A percentile compares a stretch with the other conserved stretches of the same genome.
These are phyloP conservation scores for Tephrocybe sp. DNA, from an alignment of 768 basidiomycete species.

Conservation along the genomic window DNA sequence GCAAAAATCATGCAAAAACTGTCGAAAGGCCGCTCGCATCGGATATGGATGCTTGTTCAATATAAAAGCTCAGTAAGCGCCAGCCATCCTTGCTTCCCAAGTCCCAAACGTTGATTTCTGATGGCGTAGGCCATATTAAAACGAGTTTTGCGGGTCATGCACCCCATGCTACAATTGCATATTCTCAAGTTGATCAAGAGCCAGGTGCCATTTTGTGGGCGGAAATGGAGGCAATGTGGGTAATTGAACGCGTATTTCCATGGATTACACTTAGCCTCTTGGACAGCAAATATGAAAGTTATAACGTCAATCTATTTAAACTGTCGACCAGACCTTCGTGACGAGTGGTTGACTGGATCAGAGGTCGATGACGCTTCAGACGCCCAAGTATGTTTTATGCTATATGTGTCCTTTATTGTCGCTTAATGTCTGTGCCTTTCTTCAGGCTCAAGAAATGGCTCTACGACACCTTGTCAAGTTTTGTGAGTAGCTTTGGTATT, in stretches of 20 bases:
- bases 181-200: slow-evolving; percentile 97
- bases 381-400: slow-evolving; percentile 62
- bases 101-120: neutral
- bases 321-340: slow-evolving; percentile 93
- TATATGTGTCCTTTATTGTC: slow-evolving; percentile 2
- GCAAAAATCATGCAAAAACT: slow-evolving; percentile 98
- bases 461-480: slow-evolving; percentile 93
- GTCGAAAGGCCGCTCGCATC: slow-evolving; percentile 90
- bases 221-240: slow-evolving; percentile 97
- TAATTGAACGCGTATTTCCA: slow-evolving; percentile 8
- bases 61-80: slow-evolving; percentile 92
- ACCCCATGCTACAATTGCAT: slow-evolving; percentile 92
- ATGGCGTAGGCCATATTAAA: slow-evolving; percentile 85
- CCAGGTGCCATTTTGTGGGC: slow-evolving; percentile 96
- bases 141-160: slow-evolving; percentile 89
- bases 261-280: slow-evolving; percentile 7
- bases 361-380: slow-evolving; percentile 93
- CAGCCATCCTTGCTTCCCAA: neutral
- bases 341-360: slow-evolving; percentile 94
- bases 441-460: slow-evolving; percentile 91
- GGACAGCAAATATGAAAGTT: slow-evolving; percentile 96
- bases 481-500: slow-evolving; percentile 54
- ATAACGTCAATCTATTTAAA: slow-evolving; percentile 98
- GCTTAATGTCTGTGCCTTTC: neutral
- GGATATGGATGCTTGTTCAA: slow-evolving; percentile 94